These are phyloP conservation scores for Hypoxylon sp. DNA, from an alignment of 2,329 filamentous ascomycete genomes.

Conservation along the genomic window DNA sequence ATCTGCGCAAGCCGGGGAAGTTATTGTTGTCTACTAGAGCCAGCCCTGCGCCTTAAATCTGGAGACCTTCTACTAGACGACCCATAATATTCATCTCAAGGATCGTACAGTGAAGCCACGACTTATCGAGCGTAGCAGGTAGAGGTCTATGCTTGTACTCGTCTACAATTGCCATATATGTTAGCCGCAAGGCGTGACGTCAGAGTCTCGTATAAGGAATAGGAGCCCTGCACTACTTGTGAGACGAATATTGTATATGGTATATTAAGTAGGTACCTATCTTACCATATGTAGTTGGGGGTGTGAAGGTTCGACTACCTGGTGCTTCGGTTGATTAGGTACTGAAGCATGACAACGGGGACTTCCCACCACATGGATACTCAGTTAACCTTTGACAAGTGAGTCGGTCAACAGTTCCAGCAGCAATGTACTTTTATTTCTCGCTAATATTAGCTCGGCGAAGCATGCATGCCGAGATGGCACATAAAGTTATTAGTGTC, in stretches of 20 bases:
- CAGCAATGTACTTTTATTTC: background rate
- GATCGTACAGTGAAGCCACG: background rate
- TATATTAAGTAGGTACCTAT: background rate
- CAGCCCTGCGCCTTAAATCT: constrained; percentile 14
- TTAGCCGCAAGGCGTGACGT: constrained; percentile 10
- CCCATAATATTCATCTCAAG: background rate
- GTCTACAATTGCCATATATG: background rate
- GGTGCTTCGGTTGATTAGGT: background rate
- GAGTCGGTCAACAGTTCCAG: background rate
- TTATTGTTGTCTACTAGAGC: constrained; percentile 7
- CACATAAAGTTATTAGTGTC: background rate
- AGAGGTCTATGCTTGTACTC: background rate
- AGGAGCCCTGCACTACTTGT: background rate
- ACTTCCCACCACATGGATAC: constrained; percentile 3
- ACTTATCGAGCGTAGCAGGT: background rate
- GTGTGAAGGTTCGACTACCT: background rate
- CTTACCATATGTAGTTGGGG: background rate
- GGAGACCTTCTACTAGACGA: background rate
- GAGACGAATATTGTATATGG: background rate
- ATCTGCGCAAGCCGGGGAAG: background rate
- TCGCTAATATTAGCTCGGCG: background rate
- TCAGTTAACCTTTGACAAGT: background rate
- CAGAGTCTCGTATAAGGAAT: background rate
- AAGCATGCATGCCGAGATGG: background rate
- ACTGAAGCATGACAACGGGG: constrained; percentile 1